phyloP scores from a whole-genome alignment of 2,329 filamentous ascomycete species.

The Penicillium sp. region DNA sequence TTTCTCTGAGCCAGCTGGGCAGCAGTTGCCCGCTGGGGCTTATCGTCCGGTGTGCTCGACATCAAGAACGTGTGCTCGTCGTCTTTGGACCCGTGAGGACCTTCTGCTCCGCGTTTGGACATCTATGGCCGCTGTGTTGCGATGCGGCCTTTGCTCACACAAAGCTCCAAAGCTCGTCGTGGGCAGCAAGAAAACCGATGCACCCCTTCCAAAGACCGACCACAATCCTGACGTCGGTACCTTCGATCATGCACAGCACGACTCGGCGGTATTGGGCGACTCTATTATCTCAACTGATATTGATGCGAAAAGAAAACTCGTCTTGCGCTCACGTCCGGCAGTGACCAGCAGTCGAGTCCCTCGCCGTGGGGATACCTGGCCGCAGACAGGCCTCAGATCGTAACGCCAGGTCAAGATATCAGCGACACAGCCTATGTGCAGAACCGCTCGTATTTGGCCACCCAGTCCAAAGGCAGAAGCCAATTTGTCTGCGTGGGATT shows the following conservation, averaged over 20 bases:
- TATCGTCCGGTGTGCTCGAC: conserved; percentile 45
- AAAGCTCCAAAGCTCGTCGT: conserved; percentile 3
- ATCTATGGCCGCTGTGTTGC: conserved; percentile 23
- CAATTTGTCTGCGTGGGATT: conserved; percentile 10
- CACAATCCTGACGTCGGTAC: conserved; percentile 1
- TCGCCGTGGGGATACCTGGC: conserved; percentile 4
- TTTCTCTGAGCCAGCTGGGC: conserved; percentile 55
- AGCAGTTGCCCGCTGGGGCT: conserved; percentile 52
- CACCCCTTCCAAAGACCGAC: conserved; percentile 7
- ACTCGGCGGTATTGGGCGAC: neutral
- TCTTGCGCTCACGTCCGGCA: neutral
- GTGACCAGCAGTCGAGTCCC: conserved; percentile 3
- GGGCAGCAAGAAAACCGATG: conserved; percentile 3
- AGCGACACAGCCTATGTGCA: too few relatives aligned
- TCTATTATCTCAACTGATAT: too few relatives aligned
- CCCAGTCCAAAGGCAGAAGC: conserved; percentile 9
- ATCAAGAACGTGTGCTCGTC: conserved; percentile 33
- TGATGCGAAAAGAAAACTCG: too few relatives aligned
- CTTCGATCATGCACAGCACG: conserved; percentile 4
- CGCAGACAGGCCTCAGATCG: conserved; percentile 3
- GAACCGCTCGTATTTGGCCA: too few relatives aligned
- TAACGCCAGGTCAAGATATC: too few relatives aligned
- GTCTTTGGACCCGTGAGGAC: conserved; percentile 38
- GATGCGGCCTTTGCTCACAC: conserved; percentile 1
- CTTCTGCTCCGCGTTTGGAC: conserved; percentile 41